Evolutionary conservation across 176 grass and related monocot species (phyloP).

Genomic region (Zea luxurians): DNA sequence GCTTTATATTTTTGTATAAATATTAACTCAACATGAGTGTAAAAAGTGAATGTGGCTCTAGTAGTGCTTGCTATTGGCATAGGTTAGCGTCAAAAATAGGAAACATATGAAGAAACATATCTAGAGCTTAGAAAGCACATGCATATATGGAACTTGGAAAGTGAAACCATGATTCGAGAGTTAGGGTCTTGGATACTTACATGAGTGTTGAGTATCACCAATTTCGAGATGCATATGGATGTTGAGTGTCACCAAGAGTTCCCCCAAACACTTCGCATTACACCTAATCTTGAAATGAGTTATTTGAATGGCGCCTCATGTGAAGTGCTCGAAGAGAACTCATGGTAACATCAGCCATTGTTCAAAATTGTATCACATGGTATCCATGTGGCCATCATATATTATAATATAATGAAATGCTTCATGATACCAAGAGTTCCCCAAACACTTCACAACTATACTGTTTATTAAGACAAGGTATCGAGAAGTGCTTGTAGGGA

Average conservation of each 20-base stretch:
- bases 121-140: background rate
- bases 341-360: constrained; percentile 19
- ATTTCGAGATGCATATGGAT: background rate
- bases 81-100: background rate
- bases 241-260: constrained; percentile 8
- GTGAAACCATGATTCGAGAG: background rate
- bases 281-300: background rate
- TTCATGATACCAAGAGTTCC: constrained; percentile 45
- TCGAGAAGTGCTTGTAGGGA: constrained; percentile 47
- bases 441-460: constrained; percentile 55
- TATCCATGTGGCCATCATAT: background rate
- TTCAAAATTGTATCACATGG: background rate
- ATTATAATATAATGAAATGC: background rate
- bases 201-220: background rate
- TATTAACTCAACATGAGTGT: background rate
- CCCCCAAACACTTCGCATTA: constrained; percentile 47
- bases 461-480: background rate
- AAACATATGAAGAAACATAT: background rate
- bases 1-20: background rate
- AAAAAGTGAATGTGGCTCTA: background rate
- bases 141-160: background rate
- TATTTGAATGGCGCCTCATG: background rate
- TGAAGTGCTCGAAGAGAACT: constrained; percentile 47
- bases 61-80: background rate
- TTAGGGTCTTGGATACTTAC: background rate